Conservation (phyloP, 23 red algal species). For the Rhodosorus marinus region DNA sequence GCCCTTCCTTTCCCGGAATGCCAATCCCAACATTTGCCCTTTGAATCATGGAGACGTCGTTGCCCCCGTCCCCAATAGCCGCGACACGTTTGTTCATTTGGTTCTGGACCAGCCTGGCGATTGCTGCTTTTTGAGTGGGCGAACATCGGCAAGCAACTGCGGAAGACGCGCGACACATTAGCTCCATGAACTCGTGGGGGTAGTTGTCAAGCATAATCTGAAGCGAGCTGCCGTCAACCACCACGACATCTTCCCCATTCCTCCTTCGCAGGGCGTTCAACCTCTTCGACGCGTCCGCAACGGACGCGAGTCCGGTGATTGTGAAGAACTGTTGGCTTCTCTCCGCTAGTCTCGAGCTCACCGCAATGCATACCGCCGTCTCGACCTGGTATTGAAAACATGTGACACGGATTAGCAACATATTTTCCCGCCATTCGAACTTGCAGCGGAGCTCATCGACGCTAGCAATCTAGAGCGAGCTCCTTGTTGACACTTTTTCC, state of each 20-base stretch:
- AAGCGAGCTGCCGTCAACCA: slow-evolving; percentile 71
- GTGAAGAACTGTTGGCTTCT: slow-evolving; percentile 52
- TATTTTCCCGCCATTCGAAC: no score
- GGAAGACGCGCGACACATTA: slow-evolving; percentile 42
- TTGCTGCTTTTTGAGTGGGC: slow-evolving; percentile 71
- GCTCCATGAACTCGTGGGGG: slow-evolving; percentile 59
- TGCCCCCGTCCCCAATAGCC: slow-evolving; percentile 96
- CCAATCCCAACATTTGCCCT: slow-evolving; percentile 90
- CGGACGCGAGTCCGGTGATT: slow-evolving; percentile 47
- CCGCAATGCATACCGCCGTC: slow-evolving; percentile 73
- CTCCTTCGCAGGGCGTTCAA: slow-evolving; percentile 41
- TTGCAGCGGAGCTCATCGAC: no score
- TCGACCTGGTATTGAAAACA: no score
- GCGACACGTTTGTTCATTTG: slow-evolving; percentile 40
- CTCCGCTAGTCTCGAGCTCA: slow-evolving; percentile 55
- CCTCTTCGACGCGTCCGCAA: slow-evolving; percentile 39
- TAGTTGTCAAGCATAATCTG: slow-evolving; percentile 48
- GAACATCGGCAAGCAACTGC: slow-evolving; percentile 89
- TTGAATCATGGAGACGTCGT: slow-evolving; percentile 92
- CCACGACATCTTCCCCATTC: slow-evolving; percentile 36
- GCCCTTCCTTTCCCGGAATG: slow-evolving; percentile 93
- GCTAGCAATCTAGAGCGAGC: no score
- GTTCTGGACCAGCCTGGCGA: slow-evolving; percentile 44
- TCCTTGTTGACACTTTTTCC: no score
- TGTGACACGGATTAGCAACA: no score